phyloP scores from a whole-genome alignment of 176 grass and related monocot genomes.

The Carex cristatella region DNA sequence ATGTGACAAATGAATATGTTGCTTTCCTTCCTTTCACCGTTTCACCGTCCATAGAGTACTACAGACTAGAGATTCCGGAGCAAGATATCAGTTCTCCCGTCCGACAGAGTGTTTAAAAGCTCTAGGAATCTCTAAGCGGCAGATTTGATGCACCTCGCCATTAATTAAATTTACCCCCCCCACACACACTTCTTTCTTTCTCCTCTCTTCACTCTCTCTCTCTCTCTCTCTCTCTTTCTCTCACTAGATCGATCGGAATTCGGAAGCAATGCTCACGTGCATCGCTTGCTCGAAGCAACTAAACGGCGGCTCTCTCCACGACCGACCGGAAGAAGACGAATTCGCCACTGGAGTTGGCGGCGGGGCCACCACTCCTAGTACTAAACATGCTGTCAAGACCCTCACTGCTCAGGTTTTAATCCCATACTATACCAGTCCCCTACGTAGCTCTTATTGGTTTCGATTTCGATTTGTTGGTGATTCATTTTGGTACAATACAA shows the following conservation, averaged over 20 bases:
- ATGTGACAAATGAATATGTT: not conserved
- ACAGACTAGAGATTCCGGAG: not conserved
- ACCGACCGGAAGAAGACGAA: constrained; percentile 41
- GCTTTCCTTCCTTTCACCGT: not conserved
- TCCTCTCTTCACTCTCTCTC: not conserved
- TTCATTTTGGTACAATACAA: not conserved
- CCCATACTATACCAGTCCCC: not conserved
- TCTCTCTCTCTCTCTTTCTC: not conserved
- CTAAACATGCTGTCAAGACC: constrained; percentile 82
- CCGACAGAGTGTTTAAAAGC: constrained; percentile 26
- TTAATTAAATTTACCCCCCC: constrained; percentile 13
- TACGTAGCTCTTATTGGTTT: not conserved
- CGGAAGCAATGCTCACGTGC: constrained; percentile 79
- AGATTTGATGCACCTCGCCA: constrained; percentile 19
- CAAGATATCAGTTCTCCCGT: not conserved
- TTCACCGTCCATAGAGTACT: too few species aligned
- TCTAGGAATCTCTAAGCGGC: constrained; percentile 20
- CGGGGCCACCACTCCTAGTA: constrained; percentile 47
- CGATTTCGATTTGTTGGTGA: not conserved
- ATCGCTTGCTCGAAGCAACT: constrained; percentile 89
- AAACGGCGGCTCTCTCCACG: constrained; percentile 41
- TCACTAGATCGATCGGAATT: not conserved
- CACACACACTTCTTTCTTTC: not conserved
- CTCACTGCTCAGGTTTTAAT: constrained; percentile 71
- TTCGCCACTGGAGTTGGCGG: constrained; percentile 17